Evolutionary conservation across 2,329 filamentous ascomycete genomes (phyloP).

Genomic region (Ciborinia camelliae): DNA sequence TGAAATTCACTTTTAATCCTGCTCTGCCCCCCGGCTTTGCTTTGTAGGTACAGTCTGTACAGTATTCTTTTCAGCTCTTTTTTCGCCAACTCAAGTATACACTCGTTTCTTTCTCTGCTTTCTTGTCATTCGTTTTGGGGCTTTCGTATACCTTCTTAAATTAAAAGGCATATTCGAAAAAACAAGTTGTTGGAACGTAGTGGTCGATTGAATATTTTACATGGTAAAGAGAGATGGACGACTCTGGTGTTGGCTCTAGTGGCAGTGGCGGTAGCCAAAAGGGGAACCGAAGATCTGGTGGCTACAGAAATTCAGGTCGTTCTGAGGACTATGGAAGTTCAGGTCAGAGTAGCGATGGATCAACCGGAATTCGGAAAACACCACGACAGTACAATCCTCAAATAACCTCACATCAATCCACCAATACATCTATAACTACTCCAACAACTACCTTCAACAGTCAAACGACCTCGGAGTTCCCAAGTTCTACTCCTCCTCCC

Average conservation of each 20-base stretch:
- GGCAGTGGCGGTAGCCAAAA: neutral
- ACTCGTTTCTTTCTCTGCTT: neutral
- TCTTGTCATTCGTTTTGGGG: neutral
- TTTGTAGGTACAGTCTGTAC: too few relatives aligned
- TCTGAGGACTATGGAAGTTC: neutral
- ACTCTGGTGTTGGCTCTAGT: neutral
- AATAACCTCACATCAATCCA: slow-evolving; percentile 5
- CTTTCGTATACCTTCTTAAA: neutral
- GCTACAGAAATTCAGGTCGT: neutral
- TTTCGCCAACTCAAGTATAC: neutral
- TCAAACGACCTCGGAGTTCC: slow-evolving; percentile 2
- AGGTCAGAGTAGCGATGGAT: neutral
- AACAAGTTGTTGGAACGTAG: neutral
- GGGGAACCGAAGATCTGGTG: neutral
- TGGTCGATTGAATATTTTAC: neutral
- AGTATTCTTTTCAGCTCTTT: slow-evolving; percentile 4
- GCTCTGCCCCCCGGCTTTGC: slow-evolving; percentile 8
- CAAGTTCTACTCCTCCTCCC: slow-evolving; percentile 19
- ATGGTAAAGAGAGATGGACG: neutral
- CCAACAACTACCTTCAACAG: slow-evolving; percentile 17
- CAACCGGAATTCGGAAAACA: neutral
- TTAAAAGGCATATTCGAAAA: neutral
- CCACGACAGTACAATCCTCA: neutral
- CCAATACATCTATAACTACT: slow-evolving; percentile 19
- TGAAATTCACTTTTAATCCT: slow-evolving; percentile 17